Evolutionary conservation across 768 basidiomycete genomes (phyloP).

Genomic region (Mycena alexandri): DNA sequence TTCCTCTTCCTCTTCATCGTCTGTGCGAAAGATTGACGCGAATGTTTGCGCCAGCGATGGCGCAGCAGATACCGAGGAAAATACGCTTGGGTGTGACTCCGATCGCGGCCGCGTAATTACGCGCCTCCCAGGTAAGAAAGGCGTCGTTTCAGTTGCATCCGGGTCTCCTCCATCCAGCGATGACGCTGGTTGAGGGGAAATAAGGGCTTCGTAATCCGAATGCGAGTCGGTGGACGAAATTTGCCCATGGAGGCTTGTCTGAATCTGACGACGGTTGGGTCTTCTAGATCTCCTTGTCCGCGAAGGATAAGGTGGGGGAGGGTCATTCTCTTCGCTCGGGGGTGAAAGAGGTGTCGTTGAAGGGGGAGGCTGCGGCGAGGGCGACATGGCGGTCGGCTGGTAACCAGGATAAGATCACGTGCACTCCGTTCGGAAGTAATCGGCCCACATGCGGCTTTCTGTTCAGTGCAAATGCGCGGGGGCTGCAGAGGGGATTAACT

Average conservation of each 20-base stretch:
- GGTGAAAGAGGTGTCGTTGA: constrained; percentile 9
- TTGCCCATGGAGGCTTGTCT: constrained; percentile 45
- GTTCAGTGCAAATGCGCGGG: too few relatives aligned
- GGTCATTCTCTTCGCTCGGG: constrained; percentile 53
- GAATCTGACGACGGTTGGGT: constrained; percentile 45
- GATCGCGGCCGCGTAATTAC: constrained; percentile 61
- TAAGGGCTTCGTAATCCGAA: constrained; percentile 48
- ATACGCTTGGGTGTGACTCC: constrained; percentile 68
- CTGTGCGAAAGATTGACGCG: constrained; percentile 73
- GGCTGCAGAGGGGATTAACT: too few relatives aligned
- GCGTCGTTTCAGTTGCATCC: constrained; percentile 62
- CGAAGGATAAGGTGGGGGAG: constrained; percentile 80
- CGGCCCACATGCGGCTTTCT: too few relatives aligned
- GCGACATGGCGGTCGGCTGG: constrained; percentile 9
- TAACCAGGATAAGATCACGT: neutral
- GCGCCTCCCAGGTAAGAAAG: constrained; percentile 55
- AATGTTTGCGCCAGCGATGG: constrained; percentile 80
- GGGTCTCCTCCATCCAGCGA: constrained; percentile 42
- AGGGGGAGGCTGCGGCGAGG: constrained; percentile 16
- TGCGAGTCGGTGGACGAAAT: constrained; percentile 52
- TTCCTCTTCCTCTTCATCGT: constrained; percentile 52
- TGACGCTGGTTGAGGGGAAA: constrained; percentile 38
- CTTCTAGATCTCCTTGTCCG: constrained; percentile 49
- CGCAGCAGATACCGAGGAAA: constrained; percentile 62
- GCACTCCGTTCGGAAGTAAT: too few relatives aligned